A percentile compares a stretch with the other conserved stretches of the same genome.
These are phyloP conservation scores for Myriosclerotinia curreyana DNA, from an alignment of 2,329 filamentous ascomycete species.

Conservation along the genomic window DNA sequence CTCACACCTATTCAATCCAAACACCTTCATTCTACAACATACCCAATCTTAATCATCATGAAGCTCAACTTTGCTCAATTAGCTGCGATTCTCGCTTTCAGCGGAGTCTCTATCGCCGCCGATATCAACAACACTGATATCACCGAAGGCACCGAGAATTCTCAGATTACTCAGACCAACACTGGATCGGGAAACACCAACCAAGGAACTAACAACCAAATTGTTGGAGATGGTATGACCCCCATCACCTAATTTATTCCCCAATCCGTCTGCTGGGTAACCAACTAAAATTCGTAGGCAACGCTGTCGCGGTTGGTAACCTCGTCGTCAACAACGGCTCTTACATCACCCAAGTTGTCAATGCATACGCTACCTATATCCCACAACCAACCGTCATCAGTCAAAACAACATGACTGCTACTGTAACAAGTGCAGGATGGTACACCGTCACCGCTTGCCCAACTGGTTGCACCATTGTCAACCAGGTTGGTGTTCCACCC, in stretches of 20 bases:
- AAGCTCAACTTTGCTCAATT: not conserved
- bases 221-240: not conserved
- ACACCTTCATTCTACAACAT: not conserved
- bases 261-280: too few species aligned
- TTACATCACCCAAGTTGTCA: constrained; percentile 24
- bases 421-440: constrained; percentile 21
- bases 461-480: constrained; percentile 25
- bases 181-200: not conserved
- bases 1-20: not conserved
- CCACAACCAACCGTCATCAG: constrained; percentile 23
- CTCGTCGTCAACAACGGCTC: not conserved
- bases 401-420: constrained; percentile 24
- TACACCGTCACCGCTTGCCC: constrained; percentile 26
- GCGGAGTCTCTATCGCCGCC: not conserved
- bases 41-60: not conserved
- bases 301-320: not conserved
- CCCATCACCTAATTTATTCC: too few species aligned
- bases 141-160: not conserved
- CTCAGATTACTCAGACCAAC: not conserved
- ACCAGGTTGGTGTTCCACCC: constrained; percentile 13
- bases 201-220: not conserved
- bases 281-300: not conserved
- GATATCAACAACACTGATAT: too few species aligned
- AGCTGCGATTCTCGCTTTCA: not conserved
- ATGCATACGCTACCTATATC: constrained; percentile 26